phyloP scores from a whole-genome alignment of 129 eudicot genomes.

The Flaveria bidentis region DNA sequence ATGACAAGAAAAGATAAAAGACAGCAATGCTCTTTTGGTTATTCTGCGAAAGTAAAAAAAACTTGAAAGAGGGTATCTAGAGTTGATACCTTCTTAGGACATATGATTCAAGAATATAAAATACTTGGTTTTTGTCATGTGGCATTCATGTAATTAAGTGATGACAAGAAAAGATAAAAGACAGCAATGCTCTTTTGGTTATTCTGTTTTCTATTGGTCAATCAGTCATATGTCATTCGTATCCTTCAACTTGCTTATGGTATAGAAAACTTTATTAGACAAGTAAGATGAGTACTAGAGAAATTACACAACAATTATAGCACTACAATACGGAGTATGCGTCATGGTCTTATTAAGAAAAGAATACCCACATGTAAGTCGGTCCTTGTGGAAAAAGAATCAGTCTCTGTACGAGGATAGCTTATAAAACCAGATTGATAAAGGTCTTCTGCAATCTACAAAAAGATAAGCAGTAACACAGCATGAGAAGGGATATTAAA shows the following conservation, averaged over 20 bases:
- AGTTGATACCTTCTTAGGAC: not conserved
- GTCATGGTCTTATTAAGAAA: not conserved
- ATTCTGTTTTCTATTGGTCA: slow-evolving; percentile 3
- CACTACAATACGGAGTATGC: not conserved
- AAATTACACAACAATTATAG: not conserved
- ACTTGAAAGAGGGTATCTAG: no score
- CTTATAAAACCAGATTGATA: slow-evolving; percentile 96
- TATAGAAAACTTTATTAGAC: not conserved
- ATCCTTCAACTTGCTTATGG: slow-evolving; percentile 3
- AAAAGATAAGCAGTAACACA: slow-evolving; percentile 6
- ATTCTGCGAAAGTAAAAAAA: not conserved
- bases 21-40: not conserved
- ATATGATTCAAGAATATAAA: not conserved
- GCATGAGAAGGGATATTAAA: not conserved
- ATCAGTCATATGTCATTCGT: not conserved
- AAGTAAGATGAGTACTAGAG: not conserved
- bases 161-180: not conserved
- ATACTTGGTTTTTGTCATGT: not conserved
- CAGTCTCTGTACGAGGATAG: slow-evolving; percentile 99
- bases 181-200: not conserved
- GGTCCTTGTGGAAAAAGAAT: slow-evolving; percentile 63
- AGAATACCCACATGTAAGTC: slow-evolving; percentile 64
- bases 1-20: not conserved
- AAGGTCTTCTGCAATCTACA: slow-evolving; percentile 94
- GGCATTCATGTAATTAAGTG: not conserved